Conservation (phyloP, 2,329 filamentous ascomycete genomes). For the Penicillium sp. region DNA sequence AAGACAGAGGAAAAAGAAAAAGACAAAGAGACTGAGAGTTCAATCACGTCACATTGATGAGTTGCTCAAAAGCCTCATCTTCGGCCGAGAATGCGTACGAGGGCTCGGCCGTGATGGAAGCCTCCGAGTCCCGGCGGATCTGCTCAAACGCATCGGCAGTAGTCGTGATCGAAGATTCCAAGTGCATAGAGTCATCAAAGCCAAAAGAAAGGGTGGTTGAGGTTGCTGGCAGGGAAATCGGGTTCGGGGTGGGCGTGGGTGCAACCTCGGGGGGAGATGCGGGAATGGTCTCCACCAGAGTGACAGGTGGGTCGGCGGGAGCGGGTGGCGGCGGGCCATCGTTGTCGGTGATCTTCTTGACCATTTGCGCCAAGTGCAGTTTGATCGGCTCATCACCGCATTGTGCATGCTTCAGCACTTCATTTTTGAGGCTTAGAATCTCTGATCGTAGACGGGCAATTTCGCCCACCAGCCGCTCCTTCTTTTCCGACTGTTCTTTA, state of each 20-base stretch:
- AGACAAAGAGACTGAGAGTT: neutral
- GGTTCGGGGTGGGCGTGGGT: constrained; percentile 5
- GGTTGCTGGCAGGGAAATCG: neutral
- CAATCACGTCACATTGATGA: constrained; percentile 26
- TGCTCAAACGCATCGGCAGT: constrained; percentile 23
- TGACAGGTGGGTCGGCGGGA: constrained; percentile 3
- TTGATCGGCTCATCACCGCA: constrained; percentile 38
- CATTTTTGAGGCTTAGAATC: constrained; percentile 37
- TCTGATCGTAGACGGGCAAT: constrained; percentile 35
- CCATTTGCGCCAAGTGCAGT: constrained; percentile 35
- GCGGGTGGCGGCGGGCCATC: constrained; percentile 14
- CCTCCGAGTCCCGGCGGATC: constrained; percentile 28
- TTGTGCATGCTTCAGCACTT: constrained; percentile 37
- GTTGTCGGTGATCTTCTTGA: constrained; percentile 32
- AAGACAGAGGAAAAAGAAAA: neutral
- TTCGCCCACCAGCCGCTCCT: constrained; percentile 28
- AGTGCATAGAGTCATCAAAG: constrained; percentile 30
- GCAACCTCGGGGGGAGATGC: neutral
- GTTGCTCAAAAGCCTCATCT: constrained; percentile 31
- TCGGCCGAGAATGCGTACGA: constrained; percentile 27
- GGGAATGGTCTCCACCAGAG: constrained; percentile 8
- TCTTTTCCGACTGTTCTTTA: constrained; percentile 34
- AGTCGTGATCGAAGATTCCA: constrained; percentile 18
- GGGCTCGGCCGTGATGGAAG: constrained; percentile 25
- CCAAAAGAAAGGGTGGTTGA: constrained; percentile 26